Evolutionary conservation across 2,329 filamentous ascomycete genomes (phyloP), one percentile per base, ranked within the genome.

Genomic region (Trichophyton benhamiae): DNA sequence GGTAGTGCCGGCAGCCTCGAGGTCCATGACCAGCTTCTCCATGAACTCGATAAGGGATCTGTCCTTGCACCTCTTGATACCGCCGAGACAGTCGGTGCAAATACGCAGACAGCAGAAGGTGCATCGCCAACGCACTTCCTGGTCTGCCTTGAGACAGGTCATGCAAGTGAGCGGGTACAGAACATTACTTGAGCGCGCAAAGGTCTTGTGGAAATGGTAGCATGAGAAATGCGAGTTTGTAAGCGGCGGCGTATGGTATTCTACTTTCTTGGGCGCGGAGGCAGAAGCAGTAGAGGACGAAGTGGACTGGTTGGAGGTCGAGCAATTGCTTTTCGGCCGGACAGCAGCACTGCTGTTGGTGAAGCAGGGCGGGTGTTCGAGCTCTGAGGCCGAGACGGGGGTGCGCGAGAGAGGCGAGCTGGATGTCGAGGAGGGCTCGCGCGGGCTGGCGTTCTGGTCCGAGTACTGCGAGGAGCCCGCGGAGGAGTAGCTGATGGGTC

Each of bases 161-260:
- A 77, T 76, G 65, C 75, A 77, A 6, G 74, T 75, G 44, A 76
- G 66, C 3, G 75, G 68, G 65, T 74, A 72, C 70, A 73, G 72
- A 58, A 68, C 65, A 62, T 77, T 77, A 8, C 72, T 68, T 1
- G 27, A 30, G 27, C 66, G 60, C 3, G 68, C 69, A 71, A 77
- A 75, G 0, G 67, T 64, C 15, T 69, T 69, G 61, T 77, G 75
- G 7, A 70, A 70, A 60, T 76, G 74, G 63, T 74, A 77, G 65
- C 75, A 77, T 33, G 66, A 65, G 61, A 69, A 74, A 61, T 77
- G 75, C 11, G 72, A 63, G 57, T 69, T 69, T 52, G 68, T 72
- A 59, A 77, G 67, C 2, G 71, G 70, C 7, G 74, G 71, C 5
- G 71, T 66, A 36, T 72, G 65, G 42, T 60, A 55, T 49, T 63